phyloP scores from a whole-genome alignment of 148 eudicot genomes.

The Chenopodium berlandieri region DNA sequence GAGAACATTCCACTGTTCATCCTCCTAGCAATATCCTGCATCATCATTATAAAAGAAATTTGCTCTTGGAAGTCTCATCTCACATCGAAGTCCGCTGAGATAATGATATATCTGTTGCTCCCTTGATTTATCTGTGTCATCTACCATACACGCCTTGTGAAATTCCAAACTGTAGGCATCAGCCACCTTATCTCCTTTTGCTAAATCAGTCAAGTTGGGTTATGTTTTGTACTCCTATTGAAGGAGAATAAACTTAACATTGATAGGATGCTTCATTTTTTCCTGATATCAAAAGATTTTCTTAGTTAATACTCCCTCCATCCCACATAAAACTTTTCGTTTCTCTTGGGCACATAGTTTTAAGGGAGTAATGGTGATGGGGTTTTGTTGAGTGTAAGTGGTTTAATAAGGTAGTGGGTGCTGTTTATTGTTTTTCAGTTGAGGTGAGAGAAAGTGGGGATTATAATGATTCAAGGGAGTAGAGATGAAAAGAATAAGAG shows the following conservation, averaged over 20 bases:
- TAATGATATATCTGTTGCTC: neutral
- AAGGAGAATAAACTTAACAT: neutral
- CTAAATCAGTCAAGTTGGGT: neutral
- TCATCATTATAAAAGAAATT: neutral
- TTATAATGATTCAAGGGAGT: too few species aligned
- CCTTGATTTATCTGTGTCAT: neutral
- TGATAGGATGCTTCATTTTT: neutral
- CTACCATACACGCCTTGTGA: neutral
- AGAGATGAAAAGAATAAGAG: too few species aligned
- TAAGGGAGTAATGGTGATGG: too few species aligned
- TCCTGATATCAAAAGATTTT: neutral
- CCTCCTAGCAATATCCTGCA: neutral
- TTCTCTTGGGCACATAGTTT: too few species aligned
- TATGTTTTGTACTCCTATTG: neutral
- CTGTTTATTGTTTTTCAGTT: too few species aligned
- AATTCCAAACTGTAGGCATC: neutral
- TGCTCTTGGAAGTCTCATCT: neutral
- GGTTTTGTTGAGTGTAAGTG: too few species aligned
- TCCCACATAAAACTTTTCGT: too few species aligned
- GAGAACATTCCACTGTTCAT: neutral
- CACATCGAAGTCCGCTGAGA: neutral
- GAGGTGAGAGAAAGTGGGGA: too few species aligned
- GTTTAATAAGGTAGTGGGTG: too few species aligned
- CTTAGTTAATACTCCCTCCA: too few species aligned
- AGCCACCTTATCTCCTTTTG: neutral